Conservation (phyloP, 129 eudicot genomes). For the Flaveria robusta region DNA sequence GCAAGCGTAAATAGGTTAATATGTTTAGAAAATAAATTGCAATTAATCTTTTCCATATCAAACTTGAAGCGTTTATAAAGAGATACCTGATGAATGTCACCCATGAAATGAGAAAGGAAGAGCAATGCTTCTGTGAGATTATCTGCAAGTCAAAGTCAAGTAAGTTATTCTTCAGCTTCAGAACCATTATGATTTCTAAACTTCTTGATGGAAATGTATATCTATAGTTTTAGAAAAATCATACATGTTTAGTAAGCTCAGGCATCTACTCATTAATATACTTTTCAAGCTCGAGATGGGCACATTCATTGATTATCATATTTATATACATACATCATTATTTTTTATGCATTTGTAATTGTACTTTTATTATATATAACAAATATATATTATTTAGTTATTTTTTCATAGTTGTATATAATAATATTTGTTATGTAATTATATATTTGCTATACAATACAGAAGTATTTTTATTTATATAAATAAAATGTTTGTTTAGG, state of each 20-base stretch:
- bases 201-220: background rate
- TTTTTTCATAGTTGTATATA: too few relatives aligned
- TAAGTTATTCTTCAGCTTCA: constrained; percentile 1
- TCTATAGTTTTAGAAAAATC: too few relatives aligned
- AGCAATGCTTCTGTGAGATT: constrained; percentile 84
- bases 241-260: background rate
- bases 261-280: background rate
- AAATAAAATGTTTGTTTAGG: background rate
- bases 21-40: background rate
- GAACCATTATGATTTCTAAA: background rate
- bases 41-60: background rate
- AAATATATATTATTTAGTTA: too few relatives aligned
- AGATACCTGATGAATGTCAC: constrained; percentile 91
- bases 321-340: too few relatives aligned
- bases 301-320: background rate
- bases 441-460: too few relatives aligned
- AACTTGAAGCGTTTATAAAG: background rate
- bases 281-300: background rate
- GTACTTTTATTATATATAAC: too few relatives aligned
- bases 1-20: constrained; percentile 22
- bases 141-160: constrained; percentile 46
- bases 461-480: background rate
- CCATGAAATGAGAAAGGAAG: constrained; percentile 83
- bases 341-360: too few relatives aligned
- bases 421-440: background rate